A percentile compares a stretch with the other conserved stretches of the same genome.
Conservation (phyloP, 2,329 filamentous ascomycete genomes). For the Beauveria australis region DNA sequence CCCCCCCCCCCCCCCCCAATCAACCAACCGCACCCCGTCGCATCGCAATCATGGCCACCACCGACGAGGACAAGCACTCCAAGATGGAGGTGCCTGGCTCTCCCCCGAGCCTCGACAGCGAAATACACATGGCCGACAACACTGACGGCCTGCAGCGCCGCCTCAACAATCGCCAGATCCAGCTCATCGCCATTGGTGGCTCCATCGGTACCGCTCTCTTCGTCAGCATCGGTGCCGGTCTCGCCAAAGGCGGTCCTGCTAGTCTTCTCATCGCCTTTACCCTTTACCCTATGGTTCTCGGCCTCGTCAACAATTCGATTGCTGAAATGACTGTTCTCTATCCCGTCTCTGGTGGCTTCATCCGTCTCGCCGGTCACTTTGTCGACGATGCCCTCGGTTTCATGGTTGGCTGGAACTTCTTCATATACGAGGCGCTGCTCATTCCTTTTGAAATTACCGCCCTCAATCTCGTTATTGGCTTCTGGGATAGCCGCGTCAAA, state of each 20-base stretch:
- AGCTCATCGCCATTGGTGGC: slow-evolving; percentile 50
- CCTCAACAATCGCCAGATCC: slow-evolving; percentile 47
- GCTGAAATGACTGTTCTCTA: slow-evolving; percentile 58
- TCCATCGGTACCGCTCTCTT: slow-evolving; percentile 52
- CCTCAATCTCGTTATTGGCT: slow-evolving; percentile 34
- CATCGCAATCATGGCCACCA: slow-evolving; percentile 8
- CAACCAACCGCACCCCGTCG: neutral
- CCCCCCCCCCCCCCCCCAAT: neutral
- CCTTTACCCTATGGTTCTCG: slow-evolving; percentile 47
- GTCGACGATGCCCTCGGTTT: slow-evolving; percentile 59
- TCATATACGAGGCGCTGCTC: slow-evolving; percentile 35
- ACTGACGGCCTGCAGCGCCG: slow-evolving; percentile 35
- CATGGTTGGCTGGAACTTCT: slow-evolving; percentile 36
- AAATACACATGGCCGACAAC: slow-evolving; percentile 22
- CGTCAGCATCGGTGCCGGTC: slow-evolving; percentile 52
- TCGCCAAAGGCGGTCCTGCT: slow-evolving; percentile 34
- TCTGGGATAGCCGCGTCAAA: slow-evolving; percentile 34
- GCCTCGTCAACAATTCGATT: slow-evolving; percentile 55
- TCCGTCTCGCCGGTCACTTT: slow-evolving; percentile 57
- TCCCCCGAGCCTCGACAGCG: slow-evolving; percentile 18
- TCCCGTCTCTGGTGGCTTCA: slow-evolving; percentile 55
- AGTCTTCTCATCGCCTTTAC: slow-evolving; percentile 52
- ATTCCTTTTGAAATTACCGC: slow-evolving; percentile 37
- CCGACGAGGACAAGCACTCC: slow-evolving; percentile 14
- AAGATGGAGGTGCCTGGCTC: slow-evolving; percentile 18